phyloP scores from a whole-genome alignment of 1,284 basidiomycete species.

The Malassezia sp. region DNA sequence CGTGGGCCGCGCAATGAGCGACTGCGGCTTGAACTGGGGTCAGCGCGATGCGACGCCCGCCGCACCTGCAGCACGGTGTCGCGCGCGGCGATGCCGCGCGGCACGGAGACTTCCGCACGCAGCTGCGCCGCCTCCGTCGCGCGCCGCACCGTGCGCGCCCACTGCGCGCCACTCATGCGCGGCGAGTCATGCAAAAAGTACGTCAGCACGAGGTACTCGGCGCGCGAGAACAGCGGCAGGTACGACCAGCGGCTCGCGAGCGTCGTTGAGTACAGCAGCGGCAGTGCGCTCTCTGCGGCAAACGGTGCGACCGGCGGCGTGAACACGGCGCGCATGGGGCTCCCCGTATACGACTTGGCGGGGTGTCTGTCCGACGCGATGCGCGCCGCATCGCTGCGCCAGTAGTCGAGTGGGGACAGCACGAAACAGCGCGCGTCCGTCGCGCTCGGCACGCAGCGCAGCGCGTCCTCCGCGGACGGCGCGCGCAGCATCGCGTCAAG shows the following conservation, averaged over 20 bases:
- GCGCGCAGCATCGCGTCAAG: conserved; percentile 18
- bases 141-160: neutral
- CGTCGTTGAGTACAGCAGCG: conserved; percentile 34
- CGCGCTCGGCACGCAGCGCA: conserved; percentile 1
- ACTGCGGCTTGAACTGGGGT: conserved; percentile 26
- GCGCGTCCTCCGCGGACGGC: neutral
- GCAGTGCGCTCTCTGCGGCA: conserved; percentile 23
- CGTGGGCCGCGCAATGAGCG: conserved; percentile 12
- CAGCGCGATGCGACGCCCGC: neutral
- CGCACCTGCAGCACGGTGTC: conserved; percentile 1
- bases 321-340: conserved; percentile 9
- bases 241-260: conserved; percentile 39
- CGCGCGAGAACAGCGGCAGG: conserved; percentile 35
- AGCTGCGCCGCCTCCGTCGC: neutral
- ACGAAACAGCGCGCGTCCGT: conserved; percentile 22
- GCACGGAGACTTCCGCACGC: neutral
- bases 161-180: neutral
- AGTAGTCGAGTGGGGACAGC: conserved; percentile 38
- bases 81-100: conserved; percentile 1
- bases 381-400: conserved; percentile 18
- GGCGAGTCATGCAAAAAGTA: conserved; percentile 28
- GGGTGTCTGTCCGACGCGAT: conserved; percentile 24
- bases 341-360: conserved; percentile 18
- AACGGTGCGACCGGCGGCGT: conserved; percentile 21
- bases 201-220: conserved; percentile 39